Evolutionary conservation across 1,284 basidiomycete genomes (phyloP).

Genomic region (Ganoderma boninense): DNA sequence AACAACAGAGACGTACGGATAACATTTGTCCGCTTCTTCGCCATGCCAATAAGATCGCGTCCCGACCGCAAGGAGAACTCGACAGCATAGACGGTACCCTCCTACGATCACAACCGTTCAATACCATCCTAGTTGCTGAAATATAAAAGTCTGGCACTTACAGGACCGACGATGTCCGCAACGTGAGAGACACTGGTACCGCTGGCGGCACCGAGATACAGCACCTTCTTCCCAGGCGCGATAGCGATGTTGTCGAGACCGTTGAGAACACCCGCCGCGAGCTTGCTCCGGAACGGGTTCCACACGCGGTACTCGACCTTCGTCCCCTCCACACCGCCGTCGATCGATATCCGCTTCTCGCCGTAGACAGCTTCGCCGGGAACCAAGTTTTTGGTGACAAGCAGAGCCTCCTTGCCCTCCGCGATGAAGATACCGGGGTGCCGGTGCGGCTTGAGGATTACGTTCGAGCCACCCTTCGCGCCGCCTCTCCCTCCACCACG

Average conservation of each 20-base stretch:
- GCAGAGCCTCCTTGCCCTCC: conserved; percentile 95
- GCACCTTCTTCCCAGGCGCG: conserved; percentile 93
- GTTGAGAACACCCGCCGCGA: conserved; percentile 96
- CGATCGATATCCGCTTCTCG: conserved; percentile 94
- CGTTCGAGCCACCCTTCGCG: conserved; percentile 84
- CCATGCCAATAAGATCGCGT: conserved; percentile 99
- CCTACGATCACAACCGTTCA: conserved; percentile 53
- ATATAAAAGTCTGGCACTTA: conserved; percentile 38
- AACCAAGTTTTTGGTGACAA: conserved; percentile 98
- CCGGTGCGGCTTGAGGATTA: conserved; percentile 94
- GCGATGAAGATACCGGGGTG: conserved; percentile 95
- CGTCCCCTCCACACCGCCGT: conserved; percentile 79
- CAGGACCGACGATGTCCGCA: conserved; percentile 97
- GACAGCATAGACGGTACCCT: conserved; percentile 97
- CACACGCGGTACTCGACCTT: conserved; percentile 99
- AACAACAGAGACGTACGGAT: conserved; percentile 75
- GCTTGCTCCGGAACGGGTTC: conserved; percentile 99
- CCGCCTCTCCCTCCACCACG: conserved; percentile 69
- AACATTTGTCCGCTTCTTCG: conserved; percentile 99
- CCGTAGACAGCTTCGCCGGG: conserved; percentile 99
- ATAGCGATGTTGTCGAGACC: conserved; percentile 97
- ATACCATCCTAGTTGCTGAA: neutral
- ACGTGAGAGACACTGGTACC: conserved; percentile 99
- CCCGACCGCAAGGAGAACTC: conserved; percentile 98
- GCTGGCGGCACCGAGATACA: conserved; percentile 97